Conservation (phyloP, 352 stramenopile species). For the Pythium coloratum region DNA sequence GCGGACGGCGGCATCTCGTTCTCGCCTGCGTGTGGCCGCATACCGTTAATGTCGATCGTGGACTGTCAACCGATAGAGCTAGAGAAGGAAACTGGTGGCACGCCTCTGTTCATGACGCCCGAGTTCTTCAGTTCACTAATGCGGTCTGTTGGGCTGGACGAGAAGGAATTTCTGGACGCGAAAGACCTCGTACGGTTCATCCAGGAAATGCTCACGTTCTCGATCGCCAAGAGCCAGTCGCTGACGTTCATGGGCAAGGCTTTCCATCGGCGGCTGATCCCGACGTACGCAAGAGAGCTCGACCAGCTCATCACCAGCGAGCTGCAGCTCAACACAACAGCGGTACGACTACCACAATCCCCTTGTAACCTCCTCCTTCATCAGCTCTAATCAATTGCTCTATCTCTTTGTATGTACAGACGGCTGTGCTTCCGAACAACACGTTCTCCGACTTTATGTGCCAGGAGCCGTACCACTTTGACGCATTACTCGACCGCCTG, state of each 20-base stretch:
- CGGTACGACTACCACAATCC: conserved; percentile 29
- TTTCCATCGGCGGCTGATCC: conserved; percentile 51
- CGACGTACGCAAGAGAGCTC: conserved; percentile 52
- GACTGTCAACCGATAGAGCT: conserved; percentile 11
- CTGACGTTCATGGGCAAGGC: conserved; percentile 67
- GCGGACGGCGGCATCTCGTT: conserved; percentile 17
- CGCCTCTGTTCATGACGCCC: conserved; percentile 34
- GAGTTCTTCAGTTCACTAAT: conserved; percentile 39
- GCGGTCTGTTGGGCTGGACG: conserved; percentile 19
- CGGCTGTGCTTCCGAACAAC: conserved; percentile 31
- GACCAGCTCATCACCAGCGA: conserved; percentile 41
- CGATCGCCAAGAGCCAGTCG: conserved; percentile 45
- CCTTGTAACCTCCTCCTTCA: neutral
- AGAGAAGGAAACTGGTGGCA: neutral
- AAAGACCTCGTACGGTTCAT: conserved; percentile 47
- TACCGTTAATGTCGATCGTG: conserved; percentile 19
- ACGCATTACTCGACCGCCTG: conserved; percentile 42
- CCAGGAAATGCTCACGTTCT: conserved; percentile 55
- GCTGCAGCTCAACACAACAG: conserved; percentile 41
- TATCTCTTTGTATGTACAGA: neutral
- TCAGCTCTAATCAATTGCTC: neutral
- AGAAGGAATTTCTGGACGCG: conserved; percentile 32
- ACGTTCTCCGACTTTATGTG: conserved; percentile 64
- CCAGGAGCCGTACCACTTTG: conserved; percentile 43
- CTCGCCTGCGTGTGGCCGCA: conserved; percentile 10